Conservation (phyloP, 2,329 filamentous ascomycete genomes). For the Phialemonium atrogriseum region DNA sequence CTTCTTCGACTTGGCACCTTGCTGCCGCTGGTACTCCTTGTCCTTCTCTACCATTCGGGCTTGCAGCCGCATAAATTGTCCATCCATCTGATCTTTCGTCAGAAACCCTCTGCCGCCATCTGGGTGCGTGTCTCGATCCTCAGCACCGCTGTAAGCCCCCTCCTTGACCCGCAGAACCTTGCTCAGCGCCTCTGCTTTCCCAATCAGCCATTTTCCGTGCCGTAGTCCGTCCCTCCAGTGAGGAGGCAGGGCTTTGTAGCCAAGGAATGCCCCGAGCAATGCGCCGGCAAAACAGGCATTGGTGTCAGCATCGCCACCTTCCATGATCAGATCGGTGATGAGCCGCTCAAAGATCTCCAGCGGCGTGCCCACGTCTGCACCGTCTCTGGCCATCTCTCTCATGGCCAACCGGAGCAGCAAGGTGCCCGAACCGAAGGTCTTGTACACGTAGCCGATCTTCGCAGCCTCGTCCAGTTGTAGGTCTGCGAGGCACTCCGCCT, state of each 20-base stretch:
- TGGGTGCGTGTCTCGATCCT: slow-evolving; percentile 29
- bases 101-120: slow-evolving; percentile 32
- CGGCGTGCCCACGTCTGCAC: slow-evolving; percentile 11
- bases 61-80: slow-evolving; percentile 15
- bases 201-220: slow-evolving; percentile 34
- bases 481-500: slow-evolving; percentile 25
- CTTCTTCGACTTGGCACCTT: too few species aligned
- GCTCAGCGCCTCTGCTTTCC: slow-evolving; percentile 32
- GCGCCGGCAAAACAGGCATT: slow-evolving; percentile 45
- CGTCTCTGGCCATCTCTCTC: slow-evolving; percentile 16
- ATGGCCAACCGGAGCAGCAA: slow-evolving; percentile 35
- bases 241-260: slow-evolving; percentile 34
- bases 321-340: slow-evolving; percentile 40
- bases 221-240: slow-evolving; percentile 40
- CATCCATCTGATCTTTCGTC: slow-evolving; percentile 25
- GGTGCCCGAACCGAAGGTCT: slow-evolving; percentile 40
- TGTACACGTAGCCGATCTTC: slow-evolving; percentile 46
- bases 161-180: slow-evolving; percentile 26
- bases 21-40: too few species aligned
- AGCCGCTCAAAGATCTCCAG: slow-evolving; percentile 33
- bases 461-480: slow-evolving; percentile 34
- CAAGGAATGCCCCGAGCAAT: slow-evolving; percentile 37
- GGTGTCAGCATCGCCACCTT: slow-evolving; percentile 45
- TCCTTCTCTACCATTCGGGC: too few species aligned
- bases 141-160: slow-evolving; percentile 22